Evolutionary conservation across 2,329 filamentous ascomycete genomes (phyloP).

Genomic region (Colletotrichum cordylinicola): DNA sequence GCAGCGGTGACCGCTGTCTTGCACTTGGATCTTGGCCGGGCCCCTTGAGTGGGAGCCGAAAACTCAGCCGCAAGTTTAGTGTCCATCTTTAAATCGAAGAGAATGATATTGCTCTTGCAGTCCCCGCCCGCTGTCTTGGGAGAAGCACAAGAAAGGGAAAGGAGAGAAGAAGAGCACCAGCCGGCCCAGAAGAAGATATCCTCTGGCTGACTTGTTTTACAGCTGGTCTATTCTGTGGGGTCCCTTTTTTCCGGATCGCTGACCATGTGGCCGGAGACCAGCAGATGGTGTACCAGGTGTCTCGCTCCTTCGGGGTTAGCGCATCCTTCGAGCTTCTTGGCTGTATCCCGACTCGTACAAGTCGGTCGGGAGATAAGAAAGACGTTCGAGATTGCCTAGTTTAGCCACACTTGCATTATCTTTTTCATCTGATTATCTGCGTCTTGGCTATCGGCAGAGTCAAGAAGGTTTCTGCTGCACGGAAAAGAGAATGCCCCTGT

Average conservation of each 20-base stretch:
- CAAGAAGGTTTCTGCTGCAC: not conserved
- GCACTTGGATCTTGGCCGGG: not conserved
- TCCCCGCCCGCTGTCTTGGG: not conserved
- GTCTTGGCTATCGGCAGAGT: not conserved
- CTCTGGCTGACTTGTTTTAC: not conserved
- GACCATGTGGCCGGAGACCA: conserved; percentile 1
- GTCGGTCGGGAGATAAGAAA: conserved; percentile 2
- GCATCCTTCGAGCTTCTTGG: not conserved
- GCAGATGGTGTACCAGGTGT: not conserved
- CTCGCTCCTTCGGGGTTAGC: conserved; percentile 11
- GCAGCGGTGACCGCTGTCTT: not conserved
- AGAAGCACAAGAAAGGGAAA: not conserved
- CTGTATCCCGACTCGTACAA: not conserved
- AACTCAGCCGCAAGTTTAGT: not conserved
- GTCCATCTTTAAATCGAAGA: not conserved
- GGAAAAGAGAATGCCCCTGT: not conserved
- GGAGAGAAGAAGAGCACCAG: not conserved
- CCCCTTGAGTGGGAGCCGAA: not conserved
- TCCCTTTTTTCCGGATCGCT: not conserved
- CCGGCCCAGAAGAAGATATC: not conserved
- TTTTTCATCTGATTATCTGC: conserved; percentile 6
- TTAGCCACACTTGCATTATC: not conserved
- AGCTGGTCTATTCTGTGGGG: conserved; percentile 1
- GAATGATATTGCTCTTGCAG: not conserved
- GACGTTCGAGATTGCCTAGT: not conserved